phyloP scores from a whole-genome alignment of 805 yeast species.

The Wickerhamomyces bovis region DNA sequence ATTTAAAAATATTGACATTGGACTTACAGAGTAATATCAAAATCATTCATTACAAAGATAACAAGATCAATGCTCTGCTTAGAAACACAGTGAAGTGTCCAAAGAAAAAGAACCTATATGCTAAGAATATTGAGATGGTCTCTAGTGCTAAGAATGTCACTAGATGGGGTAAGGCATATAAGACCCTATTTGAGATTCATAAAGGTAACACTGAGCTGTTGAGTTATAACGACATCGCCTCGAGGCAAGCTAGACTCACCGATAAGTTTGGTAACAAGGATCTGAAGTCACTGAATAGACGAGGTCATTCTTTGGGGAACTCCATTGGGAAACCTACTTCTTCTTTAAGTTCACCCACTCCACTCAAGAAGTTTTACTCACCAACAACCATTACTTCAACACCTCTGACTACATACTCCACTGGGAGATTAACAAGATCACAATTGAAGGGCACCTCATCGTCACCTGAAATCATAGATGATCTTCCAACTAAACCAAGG shows the following conservation, averaged over 20 bases:
- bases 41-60: background rate
- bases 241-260: background rate
- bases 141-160: background rate
- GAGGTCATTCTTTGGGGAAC: background rate
- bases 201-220: background rate
- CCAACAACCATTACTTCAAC: background rate
- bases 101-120: background rate
- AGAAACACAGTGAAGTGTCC: background rate
- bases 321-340: background rate
- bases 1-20: background rate
- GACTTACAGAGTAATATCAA: background rate
- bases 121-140: background rate
- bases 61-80: background rate
- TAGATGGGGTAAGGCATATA: background rate
- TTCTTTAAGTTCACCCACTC: background rate
- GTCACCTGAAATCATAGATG: slow-evolving; percentile 4
- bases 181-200: background rate
- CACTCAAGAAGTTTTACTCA: background rate
- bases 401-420: background rate
- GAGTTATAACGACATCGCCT: background rate
- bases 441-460: background rate
- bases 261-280: background rate
- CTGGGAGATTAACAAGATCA: background rate
- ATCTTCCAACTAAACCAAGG: slow-evolving; percentile 6
- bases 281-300: background rate